Conservation (phyloP, 768 basidiomycete species). For the Terana coerulea region DNA sequence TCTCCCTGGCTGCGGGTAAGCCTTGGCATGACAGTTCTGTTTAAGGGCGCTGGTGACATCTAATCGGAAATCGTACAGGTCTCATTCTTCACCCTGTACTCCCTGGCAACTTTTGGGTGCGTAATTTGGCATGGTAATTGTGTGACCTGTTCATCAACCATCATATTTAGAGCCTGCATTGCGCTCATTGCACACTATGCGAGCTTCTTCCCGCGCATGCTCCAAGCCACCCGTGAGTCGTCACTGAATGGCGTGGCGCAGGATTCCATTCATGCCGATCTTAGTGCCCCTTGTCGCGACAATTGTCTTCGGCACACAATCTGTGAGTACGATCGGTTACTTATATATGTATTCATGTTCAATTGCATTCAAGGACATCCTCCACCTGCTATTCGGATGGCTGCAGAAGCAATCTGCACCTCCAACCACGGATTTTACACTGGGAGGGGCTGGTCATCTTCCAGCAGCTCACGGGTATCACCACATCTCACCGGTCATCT, state of each 20-base stretch:
- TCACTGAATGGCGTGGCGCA: too few relatives aligned
- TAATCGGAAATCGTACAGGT: slow-evolving; percentile 18
- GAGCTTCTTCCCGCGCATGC: slow-evolving; percentile 38
- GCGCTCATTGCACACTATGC: slow-evolving; percentile 11
- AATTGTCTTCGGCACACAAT: slow-evolving; percentile 46
- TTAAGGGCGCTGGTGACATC: background rate
- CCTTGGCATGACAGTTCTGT: background rate
- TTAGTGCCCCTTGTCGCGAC: slow-evolving; percentile 48
- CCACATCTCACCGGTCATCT: slow-evolving; percentile 1
- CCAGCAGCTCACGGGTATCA: slow-evolving; percentile 2
- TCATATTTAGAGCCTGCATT: slow-evolving; percentile 12
- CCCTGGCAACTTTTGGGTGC: slow-evolving; percentile 41
- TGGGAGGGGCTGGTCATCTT: slow-evolving; percentile 12
- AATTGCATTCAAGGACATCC: background rate
- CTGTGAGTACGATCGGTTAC: slow-evolving; percentile 27
- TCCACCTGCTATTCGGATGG: background rate
- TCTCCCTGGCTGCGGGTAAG: slow-evolving; percentile 22
- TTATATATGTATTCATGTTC: background rate
- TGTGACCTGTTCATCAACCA: background rate
- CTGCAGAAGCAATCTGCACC: background rate
- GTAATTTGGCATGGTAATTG: slow-evolving; percentile 13
- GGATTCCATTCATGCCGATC: too few relatives aligned
- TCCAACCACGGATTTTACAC: slow-evolving; percentile 1
- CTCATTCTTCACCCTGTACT: slow-evolving; percentile 41
- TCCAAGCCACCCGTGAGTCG: slow-evolving; percentile 46